phyloP scores from a whole-genome alignment of 2,329 filamentous ascomycete species.

The Xylaria sp. region DNA sequence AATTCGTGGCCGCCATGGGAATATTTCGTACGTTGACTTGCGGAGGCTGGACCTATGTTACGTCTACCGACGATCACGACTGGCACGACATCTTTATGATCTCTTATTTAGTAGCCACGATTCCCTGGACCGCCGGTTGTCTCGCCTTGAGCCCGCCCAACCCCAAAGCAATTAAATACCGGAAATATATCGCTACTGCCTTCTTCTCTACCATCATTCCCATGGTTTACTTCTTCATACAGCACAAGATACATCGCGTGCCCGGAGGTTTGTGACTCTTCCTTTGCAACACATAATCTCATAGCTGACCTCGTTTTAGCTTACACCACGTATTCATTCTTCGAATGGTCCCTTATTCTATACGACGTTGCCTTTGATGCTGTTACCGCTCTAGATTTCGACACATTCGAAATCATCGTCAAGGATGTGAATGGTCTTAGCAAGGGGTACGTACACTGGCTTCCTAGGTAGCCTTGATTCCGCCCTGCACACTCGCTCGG shows the following conservation, averaged over 20 bases:
- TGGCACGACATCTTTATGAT: conserved; percentile 99
- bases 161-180: conserved; percentile 82
- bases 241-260: conserved; percentile 96
- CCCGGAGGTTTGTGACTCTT: conserved; percentile 77
- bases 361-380: conserved; percentile 98
- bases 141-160: conserved; percentile 89
- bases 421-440: conserved; percentile 89
- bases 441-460: conserved; percentile 98
- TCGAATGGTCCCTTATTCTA: conserved; percentile 95
- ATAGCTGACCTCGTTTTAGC: conserved; percentile 65
- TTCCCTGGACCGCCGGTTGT: conserved; percentile 95
- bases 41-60: conserved; percentile 98
- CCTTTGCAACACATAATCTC: background rate
- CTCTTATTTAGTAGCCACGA: conserved; percentile 90
- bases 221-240: conserved; percentile 96
- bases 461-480: conserved; percentile 78
- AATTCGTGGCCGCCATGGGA: conserved; percentile 82
- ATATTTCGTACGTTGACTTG: conserved; percentile 91
- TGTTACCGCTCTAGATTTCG: conserved; percentile 91
- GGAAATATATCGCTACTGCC: conserved; percentile 82
- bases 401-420: conserved; percentile 85
- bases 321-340: conserved; percentile 97
- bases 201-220: conserved; percentile 95
- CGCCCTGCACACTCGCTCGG: conserved; percentile 47
- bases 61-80: conserved; percentile 96